A percentile compares a stretch with the other conserved stretches of the same genome.
Evolutionary conservation across 371 early-diverging fungal genomes (phyloP).

Genomic region (Sanchytrium tribonematis): DNA sequence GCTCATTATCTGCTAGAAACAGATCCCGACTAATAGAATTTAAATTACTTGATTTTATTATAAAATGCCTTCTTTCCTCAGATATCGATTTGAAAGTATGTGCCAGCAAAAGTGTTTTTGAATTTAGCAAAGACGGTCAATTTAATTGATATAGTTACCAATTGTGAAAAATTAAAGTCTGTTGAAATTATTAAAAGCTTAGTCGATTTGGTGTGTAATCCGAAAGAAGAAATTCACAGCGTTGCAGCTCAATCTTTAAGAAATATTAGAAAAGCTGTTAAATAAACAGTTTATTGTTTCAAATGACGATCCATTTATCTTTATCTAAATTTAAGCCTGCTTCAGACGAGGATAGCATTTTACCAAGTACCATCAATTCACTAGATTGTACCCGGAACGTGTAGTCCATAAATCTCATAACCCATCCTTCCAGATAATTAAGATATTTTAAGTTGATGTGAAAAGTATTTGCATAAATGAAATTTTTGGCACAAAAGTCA

Average conservation of each 20-base stretch:
- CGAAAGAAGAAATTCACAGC: neutral
- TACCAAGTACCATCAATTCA: neutral
- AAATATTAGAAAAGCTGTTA: neutral
- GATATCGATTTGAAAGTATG: neutral
- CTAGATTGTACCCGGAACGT: neutral
- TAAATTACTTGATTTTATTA: neutral
- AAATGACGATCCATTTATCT: neutral
- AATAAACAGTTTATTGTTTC: neutral
- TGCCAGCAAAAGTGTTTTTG: neutral
- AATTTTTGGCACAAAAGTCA: neutral
- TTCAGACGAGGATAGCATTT: neutral
- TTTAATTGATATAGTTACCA: neutral
- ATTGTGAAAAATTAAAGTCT: neutral
- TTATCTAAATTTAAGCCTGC: neutral
- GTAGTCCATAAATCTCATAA: neutral
- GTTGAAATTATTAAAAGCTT: neutral
- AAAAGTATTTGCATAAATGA: neutral
- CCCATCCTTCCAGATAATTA: neutral
- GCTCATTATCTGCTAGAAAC: conserved; percentile 7
- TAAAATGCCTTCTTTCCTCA: neutral
- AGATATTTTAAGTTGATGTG: neutral
- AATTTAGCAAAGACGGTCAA: neutral
- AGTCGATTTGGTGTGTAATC: neutral
- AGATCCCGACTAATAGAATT: neutral
- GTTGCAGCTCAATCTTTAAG: neutral